A percentile compares a stretch with the other conserved stretches of the same genome.
Evolutionary conservation across 2,329 filamentous ascomycete genomes (phyloP).

Genomic region (Diaporthe humulicola): DNA sequence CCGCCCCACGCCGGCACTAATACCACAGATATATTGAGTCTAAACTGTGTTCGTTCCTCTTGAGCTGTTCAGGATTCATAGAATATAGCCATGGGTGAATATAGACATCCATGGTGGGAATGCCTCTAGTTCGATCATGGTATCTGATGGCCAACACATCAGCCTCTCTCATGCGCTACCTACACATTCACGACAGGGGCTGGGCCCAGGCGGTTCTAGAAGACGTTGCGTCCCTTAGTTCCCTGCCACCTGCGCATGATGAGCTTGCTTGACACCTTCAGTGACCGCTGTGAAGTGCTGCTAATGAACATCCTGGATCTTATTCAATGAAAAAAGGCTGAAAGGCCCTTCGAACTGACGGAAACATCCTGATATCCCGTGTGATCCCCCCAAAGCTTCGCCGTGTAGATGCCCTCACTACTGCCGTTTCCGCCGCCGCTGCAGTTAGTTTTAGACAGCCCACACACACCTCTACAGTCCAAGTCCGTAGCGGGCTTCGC

Average conservation of each 20-base stretch:
- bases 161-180: neutral
- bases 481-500: no score
- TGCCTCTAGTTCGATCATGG: no score
- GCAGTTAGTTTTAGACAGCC: no score
- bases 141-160: neutral
- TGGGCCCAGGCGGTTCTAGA: neutral
- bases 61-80: neutral
- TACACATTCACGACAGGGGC: neutral
- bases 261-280: neutral
- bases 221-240: neutral
- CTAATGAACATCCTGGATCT: neutral
- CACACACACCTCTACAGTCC: no score
- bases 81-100: neutral
- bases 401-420: no score
- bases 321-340: neutral
- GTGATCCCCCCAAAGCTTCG: neutral
- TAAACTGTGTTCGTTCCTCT: neutral
- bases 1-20: no score
- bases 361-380: neutral
- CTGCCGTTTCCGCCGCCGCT: no score
- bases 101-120: neutral
- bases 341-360: neutral
- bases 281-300: no score
- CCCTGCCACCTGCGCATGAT: neutral
- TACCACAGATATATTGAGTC: neutral